phyloP scores from a whole-genome alignment of 768 basidiomycete genomes.

The Mycena indigotica region DNA sequence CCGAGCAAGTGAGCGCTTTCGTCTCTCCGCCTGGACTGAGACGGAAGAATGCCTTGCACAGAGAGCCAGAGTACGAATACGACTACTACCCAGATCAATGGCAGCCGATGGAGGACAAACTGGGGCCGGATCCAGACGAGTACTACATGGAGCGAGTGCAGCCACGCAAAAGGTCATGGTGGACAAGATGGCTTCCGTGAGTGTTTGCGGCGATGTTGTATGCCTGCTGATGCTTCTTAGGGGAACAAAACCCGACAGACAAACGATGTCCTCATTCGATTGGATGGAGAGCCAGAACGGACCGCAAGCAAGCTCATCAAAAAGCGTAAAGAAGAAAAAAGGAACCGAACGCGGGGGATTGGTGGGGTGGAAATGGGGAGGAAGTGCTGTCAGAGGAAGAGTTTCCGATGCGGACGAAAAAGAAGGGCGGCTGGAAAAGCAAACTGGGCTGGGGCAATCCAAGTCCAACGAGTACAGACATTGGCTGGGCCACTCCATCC shows the following conservation, averaged over 20 bases:
- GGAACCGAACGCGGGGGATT: neutral
- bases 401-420: constrained; percentile 20
- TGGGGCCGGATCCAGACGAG: neutral
- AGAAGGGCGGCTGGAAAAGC: constrained; percentile 10
- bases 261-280: constrained; percentile 19
- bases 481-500: constrained; percentile 15
- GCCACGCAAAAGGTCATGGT: neutral
- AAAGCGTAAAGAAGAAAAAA: constrained; percentile 2
- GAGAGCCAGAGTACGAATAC: no score
- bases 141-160: neutral
- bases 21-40: no score
- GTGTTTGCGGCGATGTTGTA: no score
- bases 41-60: no score
- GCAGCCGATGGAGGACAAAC: neutral
- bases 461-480: constrained; percentile 11
- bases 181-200: neutral
- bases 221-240: no score
- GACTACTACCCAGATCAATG: no score
- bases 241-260: neutral
- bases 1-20: no score
- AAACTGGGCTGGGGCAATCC: constrained; percentile 5
- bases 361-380: neutral
- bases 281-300: constrained; percentile 10
- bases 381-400: constrained; percentile 15
- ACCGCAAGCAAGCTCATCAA: constrained; percentile 1